phyloP scores from a whole-genome alignment of 2,329 filamentous ascomycete genomes.

The Zymoseptoria pseudotritici region DNA sequence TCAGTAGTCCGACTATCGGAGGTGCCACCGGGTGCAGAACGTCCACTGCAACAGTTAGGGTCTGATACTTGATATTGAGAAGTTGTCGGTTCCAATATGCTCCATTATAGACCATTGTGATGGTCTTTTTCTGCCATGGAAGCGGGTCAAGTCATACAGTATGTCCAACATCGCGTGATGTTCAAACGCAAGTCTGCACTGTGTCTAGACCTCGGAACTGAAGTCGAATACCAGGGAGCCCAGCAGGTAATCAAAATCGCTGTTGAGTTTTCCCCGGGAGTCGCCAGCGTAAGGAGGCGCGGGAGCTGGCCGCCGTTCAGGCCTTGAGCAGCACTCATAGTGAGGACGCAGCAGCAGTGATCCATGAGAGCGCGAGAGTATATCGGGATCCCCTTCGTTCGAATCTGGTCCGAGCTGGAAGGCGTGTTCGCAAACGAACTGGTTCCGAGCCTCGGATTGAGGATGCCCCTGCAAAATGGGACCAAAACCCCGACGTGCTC shows the following conservation, averaged over 20 bases:
- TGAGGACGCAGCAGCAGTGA: neutral
- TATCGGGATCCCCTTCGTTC: neutral
- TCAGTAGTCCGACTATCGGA: too few relatives aligned
- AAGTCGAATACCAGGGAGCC: neutral
- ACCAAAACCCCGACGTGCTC: too few relatives aligned
- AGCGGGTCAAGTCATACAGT: neutral
- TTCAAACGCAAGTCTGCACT: neutral
- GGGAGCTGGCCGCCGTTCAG: neutral
- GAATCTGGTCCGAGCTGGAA: neutral
- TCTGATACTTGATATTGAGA: too few relatives aligned
- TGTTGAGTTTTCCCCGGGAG: neutral
- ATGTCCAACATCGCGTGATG: neutral
- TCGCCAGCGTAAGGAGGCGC: neutral
- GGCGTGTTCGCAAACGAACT: neutral
- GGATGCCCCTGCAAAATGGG: too few relatives aligned
- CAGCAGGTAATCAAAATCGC: neutral
- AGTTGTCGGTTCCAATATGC: too few relatives aligned
- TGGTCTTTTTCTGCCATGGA: neutral
- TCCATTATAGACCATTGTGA: neutral
- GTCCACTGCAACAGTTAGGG: too few relatives aligned
- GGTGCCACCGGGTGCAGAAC: too few relatives aligned
- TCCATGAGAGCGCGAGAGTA: neutral
- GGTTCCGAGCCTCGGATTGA: too few relatives aligned
- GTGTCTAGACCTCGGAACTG: neutral
- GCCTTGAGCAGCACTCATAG: neutral